Conservation (phyloP, 225 moss, liverwort and hornwort species). For the Neckera pumila region DNA sequence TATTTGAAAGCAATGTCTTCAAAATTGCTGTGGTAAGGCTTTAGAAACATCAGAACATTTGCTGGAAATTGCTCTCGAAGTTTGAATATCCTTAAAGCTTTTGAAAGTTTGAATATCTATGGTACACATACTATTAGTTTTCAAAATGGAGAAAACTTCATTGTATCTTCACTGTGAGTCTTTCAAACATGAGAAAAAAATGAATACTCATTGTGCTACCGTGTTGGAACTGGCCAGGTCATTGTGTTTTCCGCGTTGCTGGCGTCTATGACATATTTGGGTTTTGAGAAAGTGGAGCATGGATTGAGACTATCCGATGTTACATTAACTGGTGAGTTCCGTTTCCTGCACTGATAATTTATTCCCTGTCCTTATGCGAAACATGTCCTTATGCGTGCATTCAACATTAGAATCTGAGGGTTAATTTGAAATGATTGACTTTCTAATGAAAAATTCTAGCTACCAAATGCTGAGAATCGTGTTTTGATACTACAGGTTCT, state of each 20-base stretch:
- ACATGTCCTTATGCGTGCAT: neutral
- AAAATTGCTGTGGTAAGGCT: conserved; percentile 57
- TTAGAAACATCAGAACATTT: too few species aligned
- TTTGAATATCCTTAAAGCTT: neutral
- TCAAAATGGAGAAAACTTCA: neutral
- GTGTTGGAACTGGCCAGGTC: conserved; percentile 31
- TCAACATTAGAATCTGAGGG: neutral
- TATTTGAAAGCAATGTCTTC: conserved; percentile 71
- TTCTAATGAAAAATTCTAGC: neutral
- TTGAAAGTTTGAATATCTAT: neutral
- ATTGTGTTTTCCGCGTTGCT: conserved; percentile 48
- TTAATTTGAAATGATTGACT: neutral
- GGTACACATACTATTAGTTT: neutral
- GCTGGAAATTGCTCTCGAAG: neutral
- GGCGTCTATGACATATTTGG: conserved; percentile 73
- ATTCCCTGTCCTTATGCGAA: neutral
- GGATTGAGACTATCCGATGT: conserved; percentile 91
- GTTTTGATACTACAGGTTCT: conserved; percentile 49
- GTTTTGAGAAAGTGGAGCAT: conserved; percentile 75
- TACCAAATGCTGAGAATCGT: neutral
- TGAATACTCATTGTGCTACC: neutral
- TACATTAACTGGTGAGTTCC: conserved; percentile 53
- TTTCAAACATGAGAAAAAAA: neutral
- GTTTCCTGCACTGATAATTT: neutral
- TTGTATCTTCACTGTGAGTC: neutral